Evolutionary conservation across 306 rosid species (phyloP), one percentile per base, ranked within the genome.

Genomic region (Corylus avellana): DNA sequence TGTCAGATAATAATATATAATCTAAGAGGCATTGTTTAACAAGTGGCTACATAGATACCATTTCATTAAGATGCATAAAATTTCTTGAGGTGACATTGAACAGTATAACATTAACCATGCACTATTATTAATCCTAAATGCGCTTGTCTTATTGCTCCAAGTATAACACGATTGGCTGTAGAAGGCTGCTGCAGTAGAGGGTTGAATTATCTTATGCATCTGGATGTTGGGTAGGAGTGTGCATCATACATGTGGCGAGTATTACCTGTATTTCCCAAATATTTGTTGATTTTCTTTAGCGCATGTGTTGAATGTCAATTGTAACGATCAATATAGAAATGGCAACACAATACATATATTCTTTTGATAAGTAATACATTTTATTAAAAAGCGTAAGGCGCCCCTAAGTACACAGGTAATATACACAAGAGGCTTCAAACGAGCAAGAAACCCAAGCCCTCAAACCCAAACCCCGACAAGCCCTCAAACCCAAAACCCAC

Each of bases 131-230:
- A 14, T 47, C 46, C 46, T 4, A 67, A 67, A 67, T 67, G 47
- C 1, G 70, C 48, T 79, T 35, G 58, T 77, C 42, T 56, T 54
- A n/a, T 78, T 61, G 74, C 66, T 79, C 64, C 27, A 10, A 27
- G 42, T 50, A 70, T n/a, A 39, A 64, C 47, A 64, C 48, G n/a
- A 16, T 64, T 8, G 16, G 70, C 48, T 27, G 68, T 56, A 63
- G 74, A 74, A 69, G 76, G 11, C 69, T 70, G 78, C 50, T 70
- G 77, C 50, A 32, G 8, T 59, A 3, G 70, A 35, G 70, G 12
- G 48, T 32, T 64, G 35, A 18, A 39, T 67, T 67, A 37, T 42
- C 17, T n/a, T 18, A 29, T 67, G 50, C 29, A 39, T 42, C 72
- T 42, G 72, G 48, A 18, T n/a, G 27, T 67, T 47, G 18, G 50